These are phyloP conservation scores for Trypanosoma cruzi DNA, from an alignment of 208 protist species.

Conservation along the genomic window DNA sequence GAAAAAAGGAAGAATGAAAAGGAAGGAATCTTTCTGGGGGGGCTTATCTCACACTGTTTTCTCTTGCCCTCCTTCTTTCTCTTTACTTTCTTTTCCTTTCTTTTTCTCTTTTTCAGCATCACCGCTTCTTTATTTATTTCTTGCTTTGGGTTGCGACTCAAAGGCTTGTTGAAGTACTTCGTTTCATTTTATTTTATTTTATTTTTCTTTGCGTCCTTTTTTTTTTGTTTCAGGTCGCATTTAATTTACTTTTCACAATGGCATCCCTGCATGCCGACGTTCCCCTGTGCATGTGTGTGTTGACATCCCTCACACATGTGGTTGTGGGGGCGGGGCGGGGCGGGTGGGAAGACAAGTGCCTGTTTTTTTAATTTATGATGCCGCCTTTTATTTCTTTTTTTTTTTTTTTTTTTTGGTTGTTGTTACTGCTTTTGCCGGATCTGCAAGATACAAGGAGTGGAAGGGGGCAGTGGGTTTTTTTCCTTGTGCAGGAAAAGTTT, in stretches of 20 bases:
- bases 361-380: no score
- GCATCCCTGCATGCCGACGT: background rate
- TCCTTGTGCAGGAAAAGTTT: background rate
- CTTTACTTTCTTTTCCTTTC: background rate
- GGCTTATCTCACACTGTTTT: background rate
- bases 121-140: slow-evolving; percentile 14
- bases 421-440: no score
- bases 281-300: background rate
- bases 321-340: no score
- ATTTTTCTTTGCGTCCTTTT: slow-evolving; percentile 3
- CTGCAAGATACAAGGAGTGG: no score
- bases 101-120: background rate
- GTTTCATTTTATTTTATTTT: no score
- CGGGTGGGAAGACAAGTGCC: no score
- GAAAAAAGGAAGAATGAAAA: background rate
- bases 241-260: background rate
- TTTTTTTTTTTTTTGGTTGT: no score
- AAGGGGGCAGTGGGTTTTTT: no score
- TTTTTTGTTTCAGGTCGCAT: slow-evolving; percentile 7
- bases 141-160: slow-evolving; percentile 14
- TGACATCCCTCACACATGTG: no score
- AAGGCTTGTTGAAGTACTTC: slow-evolving; percentile 13
- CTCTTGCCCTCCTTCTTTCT: background rate
- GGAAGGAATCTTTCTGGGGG: background rate
- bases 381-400: no score